Percentiles rank a stretch among this genome's conserved stretches.
Evolutionary conservation across 1,139 yeast species (phyloP).

Genomic region (Saccharomycopsis hybrid): DNA sequence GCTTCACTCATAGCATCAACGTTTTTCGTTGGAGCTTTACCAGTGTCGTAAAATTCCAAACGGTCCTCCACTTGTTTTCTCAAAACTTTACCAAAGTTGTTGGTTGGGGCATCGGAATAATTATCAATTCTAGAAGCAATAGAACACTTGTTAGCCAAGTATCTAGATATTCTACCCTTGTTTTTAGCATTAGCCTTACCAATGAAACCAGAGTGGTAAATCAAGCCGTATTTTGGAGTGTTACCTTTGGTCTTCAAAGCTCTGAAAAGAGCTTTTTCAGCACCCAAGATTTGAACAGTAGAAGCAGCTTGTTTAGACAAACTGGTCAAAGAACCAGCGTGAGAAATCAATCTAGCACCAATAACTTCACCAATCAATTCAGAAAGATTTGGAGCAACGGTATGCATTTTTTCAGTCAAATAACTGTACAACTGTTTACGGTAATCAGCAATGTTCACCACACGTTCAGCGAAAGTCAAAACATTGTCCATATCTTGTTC

Average conservation of each 20-base stretch:
- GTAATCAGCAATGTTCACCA: slow-evolving; percentile 88
- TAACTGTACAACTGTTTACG: slow-evolving; percentile 83
- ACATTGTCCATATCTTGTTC: slow-evolving; percentile 91
- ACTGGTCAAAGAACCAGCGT: slow-evolving; percentile 95
- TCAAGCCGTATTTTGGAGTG: slow-evolving; percentile 96
- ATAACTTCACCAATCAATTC: slow-evolving; percentile 97
- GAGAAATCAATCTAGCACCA: slow-evolving; percentile 97
- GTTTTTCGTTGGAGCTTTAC: slow-evolving; percentile 95
- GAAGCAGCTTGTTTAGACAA: slow-evolving; percentile 98
- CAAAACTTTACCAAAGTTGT: slow-evolving; percentile 82
- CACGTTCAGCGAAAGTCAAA: slow-evolving; percentile 86
- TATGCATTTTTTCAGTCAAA: slow-evolving; percentile 91
- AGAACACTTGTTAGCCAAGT: slow-evolving; percentile 97
- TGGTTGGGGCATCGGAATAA: slow-evolving; percentile 80
- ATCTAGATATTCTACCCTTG: slow-evolving; percentile 98
- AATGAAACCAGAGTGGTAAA: slow-evolving; percentile 93
- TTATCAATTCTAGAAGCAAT: slow-evolving; percentile 98
- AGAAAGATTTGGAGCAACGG: slow-evolving; percentile 95
- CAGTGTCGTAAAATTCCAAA: slow-evolving; percentile 90
- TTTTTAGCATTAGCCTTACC: slow-evolving; percentile 96
- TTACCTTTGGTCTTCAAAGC: slow-evolving; percentile 97
- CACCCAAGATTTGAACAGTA: slow-evolving; percentile 96
- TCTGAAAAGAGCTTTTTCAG: slow-evolving; percentile 97
- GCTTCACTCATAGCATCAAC: slow-evolving; percentile 92
- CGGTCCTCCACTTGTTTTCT: slow-evolving; percentile 98